These are phyloP conservation scores for Malania oleifera DNA, from an alignment of 164 flowering plant genomes.

Conservation along the genomic window DNA sequence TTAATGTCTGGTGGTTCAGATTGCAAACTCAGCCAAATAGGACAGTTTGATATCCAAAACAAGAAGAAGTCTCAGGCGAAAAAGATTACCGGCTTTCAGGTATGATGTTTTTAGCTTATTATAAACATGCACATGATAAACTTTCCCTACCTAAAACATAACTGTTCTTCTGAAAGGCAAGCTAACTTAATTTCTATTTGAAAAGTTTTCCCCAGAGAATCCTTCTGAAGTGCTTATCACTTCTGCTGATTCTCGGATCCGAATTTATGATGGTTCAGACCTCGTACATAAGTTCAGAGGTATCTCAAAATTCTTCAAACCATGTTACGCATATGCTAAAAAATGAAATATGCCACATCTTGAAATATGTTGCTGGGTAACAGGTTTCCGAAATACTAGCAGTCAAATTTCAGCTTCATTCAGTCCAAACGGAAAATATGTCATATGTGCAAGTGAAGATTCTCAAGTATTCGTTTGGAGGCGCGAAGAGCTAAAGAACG, in stretches of 20 bases:
- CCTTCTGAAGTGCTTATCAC: conserved; percentile 78
- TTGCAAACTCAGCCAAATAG: conserved; percentile 48
- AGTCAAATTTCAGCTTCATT: conserved; percentile 81
- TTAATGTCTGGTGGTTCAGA: conserved; percentile 32
- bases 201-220: conserved; percentile 66
- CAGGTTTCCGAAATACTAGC: conserved; percentile 82
- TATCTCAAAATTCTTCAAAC: conserved; percentile 5
- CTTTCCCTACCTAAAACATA: not conserved
- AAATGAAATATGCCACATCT: not conserved
- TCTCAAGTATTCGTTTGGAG: conserved; percentile 80
- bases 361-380: not conserved
- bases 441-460: conserved; percentile 79
- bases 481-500: conserved; percentile 41
- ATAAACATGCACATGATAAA: not conserved
- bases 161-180: conserved; percentile 3
- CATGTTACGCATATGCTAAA: not conserved
- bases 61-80: conserved; percentile 60
- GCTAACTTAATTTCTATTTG: conserved; percentile 5
- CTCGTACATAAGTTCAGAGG: conserved; percentile 73
- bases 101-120: conserved; percentile 12
- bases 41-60: conserved; percentile 43
- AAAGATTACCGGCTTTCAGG: conserved; percentile 96
- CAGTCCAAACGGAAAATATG: conserved; percentile 48
- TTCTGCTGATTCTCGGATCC: conserved; percentile 78
- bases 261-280: conserved; percentile 53